Base-by-base conservation (phyloP, 805 yeast species). In the Wilhelminamyces savonicus region DNA sequence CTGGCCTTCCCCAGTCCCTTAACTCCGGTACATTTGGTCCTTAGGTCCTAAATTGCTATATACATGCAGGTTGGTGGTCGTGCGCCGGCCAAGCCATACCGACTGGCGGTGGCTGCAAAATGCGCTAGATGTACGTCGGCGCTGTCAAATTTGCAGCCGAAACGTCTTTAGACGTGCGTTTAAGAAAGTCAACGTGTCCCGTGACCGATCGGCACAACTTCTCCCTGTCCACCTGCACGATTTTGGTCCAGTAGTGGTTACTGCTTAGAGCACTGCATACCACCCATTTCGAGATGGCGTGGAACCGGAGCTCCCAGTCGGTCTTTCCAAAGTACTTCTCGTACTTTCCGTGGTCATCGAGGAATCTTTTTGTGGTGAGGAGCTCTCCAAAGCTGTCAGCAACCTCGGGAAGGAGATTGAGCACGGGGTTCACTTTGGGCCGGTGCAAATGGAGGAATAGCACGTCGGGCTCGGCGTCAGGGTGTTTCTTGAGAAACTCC, bases 271-370 rank as follows among this genome's bases (percentile, higher is more conserved):
- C 52, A 22, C 33, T 26, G 27, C 54, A 50, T 3, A 50, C 51
- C 14, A 50, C 43, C 52, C 52, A 50, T 28, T 44, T 38, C 9
- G 50, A 39, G 16, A 48, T 46, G 6, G 44, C 30, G 30, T 48
- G 44, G 33, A 50, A 43, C 24, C 29, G 37, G 29, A 48, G 39
- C 30, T 50, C 54, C 54, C 54, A 50, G 24, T 50, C 54, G 3
- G 43, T 37, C 4, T 24, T 20, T 2, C 50, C 50, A 18, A 40
- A 42, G n/a, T 34, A 30, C 5, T 32, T 18, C 15, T 23, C 21
- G 35, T 48, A 48, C 7, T 21, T 32, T 14, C 47, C 47, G 12
- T 28, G 34, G n/a, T 23, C 16, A 2, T 48, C 52, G 28, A 48
- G 36, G 35, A 43, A 40, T 31, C 52, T 31, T n/a, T 43, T 38